These are phyloP conservation scores for Meyerozyma elateridarum DNA, from an alignment of 1,139 yeast genomes.

Conservation along the genomic window DNA sequence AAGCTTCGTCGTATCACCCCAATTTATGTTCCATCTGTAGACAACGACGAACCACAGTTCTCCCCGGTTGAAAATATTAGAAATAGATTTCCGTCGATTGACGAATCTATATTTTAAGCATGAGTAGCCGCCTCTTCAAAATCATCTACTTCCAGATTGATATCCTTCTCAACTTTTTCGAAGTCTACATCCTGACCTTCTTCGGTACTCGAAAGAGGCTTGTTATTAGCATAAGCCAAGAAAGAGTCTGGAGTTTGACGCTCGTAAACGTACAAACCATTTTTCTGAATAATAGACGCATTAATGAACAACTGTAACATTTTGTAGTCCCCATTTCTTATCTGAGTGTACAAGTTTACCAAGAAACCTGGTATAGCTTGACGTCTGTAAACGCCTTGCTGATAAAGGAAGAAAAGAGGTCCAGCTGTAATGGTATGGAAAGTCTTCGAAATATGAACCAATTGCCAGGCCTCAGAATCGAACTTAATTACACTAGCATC, in stretches of 20 bases:
- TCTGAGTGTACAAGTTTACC: slow-evolving; percentile 16
- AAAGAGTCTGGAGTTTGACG: slow-evolving; percentile 15
- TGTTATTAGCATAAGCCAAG: slow-evolving; percentile 3
- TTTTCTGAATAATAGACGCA: slow-evolving; percentile 20
- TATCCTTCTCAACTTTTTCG: slow-evolving; percentile 3
- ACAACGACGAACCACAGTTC: slow-evolving; percentile 26
- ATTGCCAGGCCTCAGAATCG: slow-evolving; percentile 24
- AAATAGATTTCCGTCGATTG: slow-evolving; percentile 16
- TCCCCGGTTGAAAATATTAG: slow-evolving; percentile 30
- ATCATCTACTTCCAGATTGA: slow-evolving; percentile 4
- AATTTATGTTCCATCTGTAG: slow-evolving; percentile 33
- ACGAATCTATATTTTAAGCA: slow-evolving; percentile 1
- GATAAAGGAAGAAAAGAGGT: slow-evolving; percentile 15
- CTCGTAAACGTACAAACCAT: slow-evolving; percentile 28
- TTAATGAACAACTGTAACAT: slow-evolving; percentile 16
- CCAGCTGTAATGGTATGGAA: slow-evolving; percentile 21
- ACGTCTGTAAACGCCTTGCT: slow-evolving; percentile 10
- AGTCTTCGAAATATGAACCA: slow-evolving; percentile 16
- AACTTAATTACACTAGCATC: slow-evolving; percentile 10
- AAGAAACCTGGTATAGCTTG: slow-evolving; percentile 10
- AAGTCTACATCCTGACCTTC: slow-evolving; percentile 6
- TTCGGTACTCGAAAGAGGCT: slow-evolving; percentile 6
- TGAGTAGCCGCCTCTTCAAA: slow-evolving; percentile 1
- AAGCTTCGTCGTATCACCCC: slow-evolving; percentile 34
- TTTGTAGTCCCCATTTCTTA: slow-evolving; percentile 13